phyloP scores from a whole-genome alignment of 108 stramenopile species.

The Skeletonema potamos region DNA sequence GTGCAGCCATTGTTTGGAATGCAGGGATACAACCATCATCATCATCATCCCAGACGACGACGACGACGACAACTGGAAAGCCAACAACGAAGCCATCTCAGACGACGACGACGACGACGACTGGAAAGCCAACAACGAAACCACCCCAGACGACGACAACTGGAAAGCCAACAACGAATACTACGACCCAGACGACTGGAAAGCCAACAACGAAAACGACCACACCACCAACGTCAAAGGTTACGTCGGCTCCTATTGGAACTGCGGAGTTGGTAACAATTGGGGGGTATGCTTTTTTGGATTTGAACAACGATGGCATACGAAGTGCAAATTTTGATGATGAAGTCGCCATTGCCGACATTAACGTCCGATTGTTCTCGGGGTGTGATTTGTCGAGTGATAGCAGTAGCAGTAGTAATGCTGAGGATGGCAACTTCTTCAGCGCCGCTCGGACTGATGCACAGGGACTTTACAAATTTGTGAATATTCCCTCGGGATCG shows the following conservation, averaged over 20 bases:
- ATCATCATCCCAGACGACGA: too few species aligned
- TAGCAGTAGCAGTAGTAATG: too few species aligned
- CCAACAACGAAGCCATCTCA: constrained; percentile 4
- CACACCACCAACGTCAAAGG: not conserved
- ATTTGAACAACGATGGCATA: constrained; percentile 21
- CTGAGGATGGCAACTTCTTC: not conserved
- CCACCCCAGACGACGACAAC: not conserved
- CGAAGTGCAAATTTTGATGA: constrained; percentile 9
- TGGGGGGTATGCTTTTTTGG: constrained; percentile 37
- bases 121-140: constrained; percentile 1
- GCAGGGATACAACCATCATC: constrained; percentile 28
- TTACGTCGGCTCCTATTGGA: not conserved
- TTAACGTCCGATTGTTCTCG: constrained; percentile 27
- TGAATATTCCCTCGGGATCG: constrained; percentile 17
- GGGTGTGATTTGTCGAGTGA: constrained; percentile 5
- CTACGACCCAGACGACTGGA: not conserved
- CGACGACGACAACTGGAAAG: too few species aligned
- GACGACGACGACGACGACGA: too few species aligned
- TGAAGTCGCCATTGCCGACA: constrained; percentile 19
- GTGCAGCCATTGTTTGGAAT: constrained; percentile 33
- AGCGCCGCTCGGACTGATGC: constrained; percentile 14
- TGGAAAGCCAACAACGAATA: not conserved
- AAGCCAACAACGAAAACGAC: constrained; percentile 3
- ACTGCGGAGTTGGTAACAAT: not conserved
- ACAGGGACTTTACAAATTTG: constrained; percentile 28